Evolutionary conservation across 2,329 filamentous ascomycete genomes (phyloP), one percentile per base, ranked within the genome.

Genomic region (Monosporascus sp.): DNA sequence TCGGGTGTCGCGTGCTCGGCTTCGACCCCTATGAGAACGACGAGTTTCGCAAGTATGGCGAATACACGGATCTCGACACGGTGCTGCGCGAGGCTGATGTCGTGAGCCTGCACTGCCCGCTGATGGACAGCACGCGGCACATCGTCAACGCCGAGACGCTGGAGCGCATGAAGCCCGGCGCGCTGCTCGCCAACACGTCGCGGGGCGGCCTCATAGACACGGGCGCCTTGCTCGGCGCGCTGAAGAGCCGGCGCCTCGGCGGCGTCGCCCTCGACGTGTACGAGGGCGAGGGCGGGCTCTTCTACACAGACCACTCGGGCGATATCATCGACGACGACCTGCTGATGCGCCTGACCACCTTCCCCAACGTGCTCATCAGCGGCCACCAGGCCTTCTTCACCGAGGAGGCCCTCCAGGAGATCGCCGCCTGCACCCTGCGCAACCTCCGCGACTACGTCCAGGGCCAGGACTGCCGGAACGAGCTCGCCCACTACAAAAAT

Each of bases 331-430:
- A 87, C 48, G 85, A 88, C 62, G 84, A 88, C 60, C 74, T 79
- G 52, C 72, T 88, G 45, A 85, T 84, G 78, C 78, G 85, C 5
- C 68, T 88, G 57, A 81, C 85, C 69, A 87, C 84, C 1, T 88
- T 88, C 61, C 85, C 78, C 55, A 88, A 88, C 57, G 85, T 86
- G 3, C 66, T 88, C 45, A 71, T 88, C 55, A 85, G 79, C 58
- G 84, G 85, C 0, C 85, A 88, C 60, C 85, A 88, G 71, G 85
- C 82, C 1, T 88, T 88, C 70, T 85, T 88, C 61, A 88, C 85
- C 5, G 71, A 79, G 37, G 84, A 88, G 69, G 85, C 85, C 1
- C 69, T 88, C 48, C 71, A 72, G 7, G 83, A 86, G 68, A 88
- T 88, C 60, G 78, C 84, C 2, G 76, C 79, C 46, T 78, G 74